Percentiles rank a stretch among this genome's conserved stretches.
Evolutionary conservation across 1,284 basidiomycete species (phyloP).

Genomic region (Xerocomus minutiporus): DNA sequence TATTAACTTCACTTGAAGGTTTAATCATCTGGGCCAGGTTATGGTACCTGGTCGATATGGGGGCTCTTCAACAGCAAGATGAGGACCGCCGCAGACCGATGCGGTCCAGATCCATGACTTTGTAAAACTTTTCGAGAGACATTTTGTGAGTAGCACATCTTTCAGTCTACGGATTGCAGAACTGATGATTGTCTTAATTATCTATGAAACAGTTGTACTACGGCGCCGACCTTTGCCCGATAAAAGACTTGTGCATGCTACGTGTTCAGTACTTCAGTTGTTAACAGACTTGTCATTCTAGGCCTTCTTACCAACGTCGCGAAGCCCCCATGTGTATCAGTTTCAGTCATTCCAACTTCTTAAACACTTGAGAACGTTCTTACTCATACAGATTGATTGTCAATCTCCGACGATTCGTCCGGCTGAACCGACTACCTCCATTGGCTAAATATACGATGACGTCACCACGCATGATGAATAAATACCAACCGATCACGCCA

Average conservation of each 20-base stretch:
- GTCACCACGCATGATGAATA: neutral
- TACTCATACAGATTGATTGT: too few relatives aligned
- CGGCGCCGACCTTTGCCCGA: too few relatives aligned
- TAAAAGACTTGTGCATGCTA: too few relatives aligned
- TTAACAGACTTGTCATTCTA: too few relatives aligned
- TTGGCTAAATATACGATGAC: neutral
- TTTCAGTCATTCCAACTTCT: too few relatives aligned
- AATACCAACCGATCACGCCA: neutral
- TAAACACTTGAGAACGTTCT: too few relatives aligned
- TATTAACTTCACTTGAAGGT: constrained; percentile 11
- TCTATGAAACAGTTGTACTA: neutral
- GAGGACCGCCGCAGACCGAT: neutral
- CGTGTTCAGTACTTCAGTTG: too few relatives aligned
- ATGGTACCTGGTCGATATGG: constrained; percentile 20
- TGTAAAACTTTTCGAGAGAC: constrained; percentile 7
- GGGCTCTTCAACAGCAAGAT: neutral
- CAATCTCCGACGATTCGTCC: too few relatives aligned
- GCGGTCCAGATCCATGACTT: constrained; percentile 15
- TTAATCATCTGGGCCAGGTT: constrained; percentile 14
- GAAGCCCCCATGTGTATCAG: too few relatives aligned
- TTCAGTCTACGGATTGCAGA: neutral
- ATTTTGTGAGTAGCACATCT: neutral
- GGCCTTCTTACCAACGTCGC: too few relatives aligned
- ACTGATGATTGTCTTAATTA: neutral
- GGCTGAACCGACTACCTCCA: too few relatives aligned